Conservation (phyloP, 2,329 filamentous ascomycete species). For the Ophidiomyces ophidiicola region DNA sequence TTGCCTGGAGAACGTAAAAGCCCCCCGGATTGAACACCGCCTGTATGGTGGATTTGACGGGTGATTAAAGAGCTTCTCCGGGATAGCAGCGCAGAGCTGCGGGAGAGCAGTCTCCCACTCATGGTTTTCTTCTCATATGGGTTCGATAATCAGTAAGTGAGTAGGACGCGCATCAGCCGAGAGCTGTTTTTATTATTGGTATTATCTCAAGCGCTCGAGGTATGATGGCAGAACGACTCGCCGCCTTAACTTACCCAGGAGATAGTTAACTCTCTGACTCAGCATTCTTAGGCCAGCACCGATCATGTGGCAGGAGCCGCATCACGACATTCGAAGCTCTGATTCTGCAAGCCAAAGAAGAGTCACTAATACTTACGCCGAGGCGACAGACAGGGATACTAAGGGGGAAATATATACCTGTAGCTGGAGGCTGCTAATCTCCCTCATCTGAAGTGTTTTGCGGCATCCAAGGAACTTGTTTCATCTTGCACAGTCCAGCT, state of each 20-base stretch:
- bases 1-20: slow-evolving; percentile 55
- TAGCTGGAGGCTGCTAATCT: too few relatives aligned
- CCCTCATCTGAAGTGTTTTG: too few relatives aligned
- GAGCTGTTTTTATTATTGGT: not conserved
- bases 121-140: slow-evolving; percentile 39
- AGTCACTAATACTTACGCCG: not conserved
- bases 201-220: too few relatives aligned
- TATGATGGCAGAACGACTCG: too few relatives aligned
- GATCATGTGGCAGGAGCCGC: slow-evolving; percentile 4
- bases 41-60: slow-evolving; percentile 51
- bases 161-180: not conserved
- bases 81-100: slow-evolving; percentile 55
- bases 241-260: too few relatives aligned
- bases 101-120: slow-evolving; percentile 64
- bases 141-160: not conserved
- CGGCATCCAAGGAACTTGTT: too few relatives aligned
- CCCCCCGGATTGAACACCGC: slow-evolving; percentile 51
- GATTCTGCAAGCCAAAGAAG: slow-evolving; percentile 2
- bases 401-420: not conserved
- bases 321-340: slow-evolving; percentile 11
- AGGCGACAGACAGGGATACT: not conserved
- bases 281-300: not conserved
- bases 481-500: too few relatives aligned
- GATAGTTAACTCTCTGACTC: not conserved
- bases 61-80: slow-evolving; percentile 45